Percentiles rank a stretch among this genome's conserved stretches.
Evolutionary conservation across 2,329 filamentous ascomycete genomes (phyloP).

Genomic region (Emericellopsis atlantica): DNA sequence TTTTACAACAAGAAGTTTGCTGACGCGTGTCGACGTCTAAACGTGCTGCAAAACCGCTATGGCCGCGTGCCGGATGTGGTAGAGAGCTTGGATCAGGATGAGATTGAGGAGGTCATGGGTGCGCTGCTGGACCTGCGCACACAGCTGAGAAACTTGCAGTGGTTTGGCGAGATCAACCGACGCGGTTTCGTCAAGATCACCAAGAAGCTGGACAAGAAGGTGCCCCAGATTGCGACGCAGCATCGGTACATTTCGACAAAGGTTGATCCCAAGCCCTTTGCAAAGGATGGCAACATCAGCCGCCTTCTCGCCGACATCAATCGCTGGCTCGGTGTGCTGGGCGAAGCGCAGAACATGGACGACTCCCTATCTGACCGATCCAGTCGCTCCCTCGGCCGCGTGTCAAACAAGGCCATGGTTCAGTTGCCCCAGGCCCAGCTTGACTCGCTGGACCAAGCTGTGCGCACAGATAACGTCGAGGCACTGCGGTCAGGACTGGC

Average conservation of each 20-base stretch:
- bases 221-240: constrained; percentile 63
- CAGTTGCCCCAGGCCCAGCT: constrained; percentile 57
- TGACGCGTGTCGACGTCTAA: constrained; percentile 72
- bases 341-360: constrained; percentile 63
- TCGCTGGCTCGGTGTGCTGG: constrained; percentile 76
- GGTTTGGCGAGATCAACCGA: constrained; percentile 96
- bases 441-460: constrained; percentile 59
- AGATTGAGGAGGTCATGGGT: constrained; percentile 82
- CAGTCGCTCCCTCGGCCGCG: constrained; percentile 62
- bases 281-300: constrained; percentile 49
- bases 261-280: constrained; percentile 80
- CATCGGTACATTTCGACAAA: constrained; percentile 80
- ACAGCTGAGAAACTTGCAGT: constrained; percentile 82
- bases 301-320: constrained; percentile 56
- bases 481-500: constrained; percentile 43
- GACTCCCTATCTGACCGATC: constrained; percentile 66
- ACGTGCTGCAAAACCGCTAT: constrained; percentile 79
- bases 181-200: constrained; percentile 96
- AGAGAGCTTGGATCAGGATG: constrained; percentile 70
- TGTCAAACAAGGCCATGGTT: constrained; percentile 62
- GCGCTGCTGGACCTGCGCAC: constrained; percentile 80
- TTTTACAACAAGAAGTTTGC: constrained; percentile 96
- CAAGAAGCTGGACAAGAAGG: constrained; percentile 96
- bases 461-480: constrained; percentile 53
- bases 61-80: constrained; percentile 58